A percentile compares a stretch with the other conserved stretches of the same genome.
Evolutionary conservation across 441 rosid genomes (phyloP).

Genomic region (Brassica hybrid): DNA sequence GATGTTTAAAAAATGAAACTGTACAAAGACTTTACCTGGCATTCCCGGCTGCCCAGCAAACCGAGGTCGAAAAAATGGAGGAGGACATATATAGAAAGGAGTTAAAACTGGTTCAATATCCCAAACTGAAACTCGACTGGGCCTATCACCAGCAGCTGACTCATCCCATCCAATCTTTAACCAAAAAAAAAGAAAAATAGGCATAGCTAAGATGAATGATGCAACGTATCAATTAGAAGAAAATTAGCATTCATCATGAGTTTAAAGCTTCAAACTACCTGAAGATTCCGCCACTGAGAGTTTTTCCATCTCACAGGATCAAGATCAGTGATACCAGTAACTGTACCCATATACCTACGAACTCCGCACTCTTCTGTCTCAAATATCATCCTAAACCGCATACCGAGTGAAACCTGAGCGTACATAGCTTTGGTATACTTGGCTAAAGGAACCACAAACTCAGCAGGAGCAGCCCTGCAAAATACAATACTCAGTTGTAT

Average conservation of each 20-base stretch:
- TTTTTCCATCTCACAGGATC: slow-evolving; percentile 89
- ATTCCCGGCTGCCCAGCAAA: slow-evolving; percentile 83
- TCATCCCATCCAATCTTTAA: slow-evolving; percentile 98
- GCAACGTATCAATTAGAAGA: not conserved
- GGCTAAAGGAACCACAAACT: slow-evolving; percentile 95
- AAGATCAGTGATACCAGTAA: slow-evolving; percentile 85
- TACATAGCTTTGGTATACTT: slow-evolving; percentile 88
- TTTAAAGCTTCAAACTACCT: slow-evolving; percentile 56
- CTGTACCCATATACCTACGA: slow-evolving; percentile 96
- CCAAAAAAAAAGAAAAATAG: slow-evolving; percentile 4
- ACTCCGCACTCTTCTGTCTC: slow-evolving; percentile 97
- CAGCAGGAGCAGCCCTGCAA: slow-evolving; percentile 90
- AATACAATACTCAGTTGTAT: slow-evolving; percentile 29
- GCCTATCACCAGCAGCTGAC: slow-evolving; percentile 87
- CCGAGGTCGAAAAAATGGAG: slow-evolving; percentile 88
- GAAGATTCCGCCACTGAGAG: slow-evolving; percentile 99
- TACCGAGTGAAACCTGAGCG: slow-evolving; percentile 86
- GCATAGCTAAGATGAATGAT: slow-evolving; percentile 13
- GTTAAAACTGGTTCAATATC: slow-evolving; percentile 94
- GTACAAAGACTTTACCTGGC: slow-evolving; percentile 56
- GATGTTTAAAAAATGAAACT: slow-evolving; percentile 5
- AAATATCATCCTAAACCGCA: slow-evolving; percentile 97
- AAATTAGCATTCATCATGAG: slow-evolving; percentile 5
- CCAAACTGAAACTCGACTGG: slow-evolving; percentile 89
- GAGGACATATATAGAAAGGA: slow-evolving; percentile 92